Conservation (phyloP, 441 rosid species). For the Aquilaria agallochum region DNA sequence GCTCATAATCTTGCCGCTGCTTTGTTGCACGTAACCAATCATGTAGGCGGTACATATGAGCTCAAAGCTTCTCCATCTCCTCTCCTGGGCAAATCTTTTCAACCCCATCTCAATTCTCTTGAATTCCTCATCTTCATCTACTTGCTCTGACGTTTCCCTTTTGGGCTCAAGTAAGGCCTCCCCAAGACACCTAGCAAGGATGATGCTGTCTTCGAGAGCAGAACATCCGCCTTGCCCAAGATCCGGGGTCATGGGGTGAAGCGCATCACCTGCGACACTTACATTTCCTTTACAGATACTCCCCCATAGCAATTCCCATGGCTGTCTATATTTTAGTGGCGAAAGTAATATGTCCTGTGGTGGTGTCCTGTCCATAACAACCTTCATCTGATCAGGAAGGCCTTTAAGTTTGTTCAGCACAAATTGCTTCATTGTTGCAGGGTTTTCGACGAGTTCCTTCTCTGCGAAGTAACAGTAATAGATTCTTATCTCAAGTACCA, state of each 20-base stretch:
- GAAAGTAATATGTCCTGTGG: slow-evolving; percentile 27
- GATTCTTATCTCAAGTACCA: not conserved
- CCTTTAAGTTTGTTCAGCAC: slow-evolving; percentile 37
- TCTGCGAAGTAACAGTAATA: slow-evolving; percentile 14
- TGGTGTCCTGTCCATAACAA: slow-evolving; percentile 32
- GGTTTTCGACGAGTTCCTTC: slow-evolving; percentile 26
- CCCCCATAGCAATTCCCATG: slow-evolving; percentile 66
- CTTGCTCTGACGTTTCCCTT: slow-evolving; percentile 13
- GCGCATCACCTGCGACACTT: slow-evolving; percentile 67
- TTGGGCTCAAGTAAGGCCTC: slow-evolving; percentile 25
- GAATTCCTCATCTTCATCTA: slow-evolving; percentile 19
- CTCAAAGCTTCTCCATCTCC: slow-evolving; percentile 73
- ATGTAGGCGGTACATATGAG: slow-evolving; percentile 40
- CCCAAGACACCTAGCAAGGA: slow-evolving; percentile 51
- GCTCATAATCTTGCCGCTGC: slow-evolving; percentile 33
- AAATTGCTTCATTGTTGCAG: slow-evolving; percentile 35
- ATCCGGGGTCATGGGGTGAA: slow-evolving; percentile 80
- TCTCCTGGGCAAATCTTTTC: slow-evolving; percentile 46
- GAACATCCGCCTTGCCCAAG: slow-evolving; percentile 65
- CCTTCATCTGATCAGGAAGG: slow-evolving; percentile 28
- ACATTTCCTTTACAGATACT: slow-evolving; percentile 57
- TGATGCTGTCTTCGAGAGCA: slow-evolving; percentile 61
- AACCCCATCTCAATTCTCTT: slow-evolving; percentile 40
- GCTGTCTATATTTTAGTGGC: slow-evolving; percentile 39
- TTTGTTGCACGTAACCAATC: slow-evolving; percentile 52